Percentiles rank a stretch among this genome's conserved stretches.
These are phyloP conservation scores for Candida michaelii DNA, from an alignment of 805 yeast genomes.

Conservation along the genomic window DNA sequence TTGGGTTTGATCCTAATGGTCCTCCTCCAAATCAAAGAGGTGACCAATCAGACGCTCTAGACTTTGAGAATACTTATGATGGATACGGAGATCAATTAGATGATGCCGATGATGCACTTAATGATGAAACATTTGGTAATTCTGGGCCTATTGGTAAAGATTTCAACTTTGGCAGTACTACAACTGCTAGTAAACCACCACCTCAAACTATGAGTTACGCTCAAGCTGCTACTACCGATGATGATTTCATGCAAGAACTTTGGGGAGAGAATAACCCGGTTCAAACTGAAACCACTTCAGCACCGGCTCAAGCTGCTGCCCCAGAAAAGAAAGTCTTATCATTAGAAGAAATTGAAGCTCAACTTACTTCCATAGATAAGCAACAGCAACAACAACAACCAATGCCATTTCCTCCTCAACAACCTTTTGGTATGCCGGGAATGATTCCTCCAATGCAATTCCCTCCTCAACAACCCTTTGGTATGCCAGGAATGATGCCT, in stretches of 20 bases:
- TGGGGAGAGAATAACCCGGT: constrained; percentile 42
- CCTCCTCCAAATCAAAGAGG: constrained; percentile 25
- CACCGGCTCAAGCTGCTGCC: constrained; percentile 12
- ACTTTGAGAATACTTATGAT: constrained; percentile 82
- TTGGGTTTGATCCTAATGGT: constrained; percentile 59
- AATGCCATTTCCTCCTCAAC: constrained; percentile 28
- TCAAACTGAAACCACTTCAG: not conserved
- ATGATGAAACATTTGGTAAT: constrained; percentile 77
- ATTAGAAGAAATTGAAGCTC: constrained; percentile 84
- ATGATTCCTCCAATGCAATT: constrained; percentile 38
- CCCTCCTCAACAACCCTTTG: constrained; percentile 5
- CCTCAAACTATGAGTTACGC: constrained; percentile 38
- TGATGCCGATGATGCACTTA: constrained; percentile 75
- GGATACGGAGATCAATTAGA: constrained; percentile 67
- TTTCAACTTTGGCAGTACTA: constrained; percentile 54
- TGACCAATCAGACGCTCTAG: constrained; percentile 43
- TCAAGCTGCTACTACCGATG: constrained; percentile 40
- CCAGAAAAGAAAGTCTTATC: constrained; percentile 56
- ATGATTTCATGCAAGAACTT: constrained; percentile 45
- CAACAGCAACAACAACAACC: constrained; percentile 21
- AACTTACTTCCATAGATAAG: constrained; percentile 50
- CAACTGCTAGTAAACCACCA: constrained; percentile 19
- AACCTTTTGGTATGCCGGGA: constrained; percentile 37
- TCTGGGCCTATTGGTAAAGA: constrained; percentile 54
- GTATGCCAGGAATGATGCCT: constrained; percentile 12